phyloP scores from a whole-genome alignment of 78 protist genomes.

The Monosiga brevicollis region DNA sequence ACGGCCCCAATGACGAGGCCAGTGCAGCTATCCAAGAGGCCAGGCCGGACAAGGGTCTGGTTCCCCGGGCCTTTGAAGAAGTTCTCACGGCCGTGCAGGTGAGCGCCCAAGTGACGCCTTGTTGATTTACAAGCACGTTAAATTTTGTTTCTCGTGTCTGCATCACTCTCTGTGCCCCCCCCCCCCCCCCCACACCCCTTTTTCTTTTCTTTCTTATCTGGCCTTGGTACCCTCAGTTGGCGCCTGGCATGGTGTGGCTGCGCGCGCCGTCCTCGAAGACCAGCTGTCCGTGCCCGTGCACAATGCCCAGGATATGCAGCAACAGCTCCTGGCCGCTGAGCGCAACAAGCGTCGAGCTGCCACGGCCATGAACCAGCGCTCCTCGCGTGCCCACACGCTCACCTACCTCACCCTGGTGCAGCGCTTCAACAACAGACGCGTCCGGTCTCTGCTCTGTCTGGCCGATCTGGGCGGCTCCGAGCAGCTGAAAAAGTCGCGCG shows the following conservation, averaged over 20 bases:
- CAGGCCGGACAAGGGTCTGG: background rate
- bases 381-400: background rate
- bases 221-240: background rate
- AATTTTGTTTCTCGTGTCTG: background rate
- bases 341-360: background rate
- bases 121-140: background rate
- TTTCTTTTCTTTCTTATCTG: background rate
- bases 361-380: background rate
- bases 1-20: background rate
- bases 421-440: background rate
- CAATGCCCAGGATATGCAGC: background rate
- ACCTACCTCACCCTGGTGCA: background rate
- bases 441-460: background rate
- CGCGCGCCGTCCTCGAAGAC: background rate
- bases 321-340: background rate
- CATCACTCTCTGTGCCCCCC: too few species aligned
- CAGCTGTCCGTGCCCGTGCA: background rate
- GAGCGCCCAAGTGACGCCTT: background rate
- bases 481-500: background rate
- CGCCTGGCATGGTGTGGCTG: background rate
- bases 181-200: too few species aligned
- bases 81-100: background rate
- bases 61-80: background rate
- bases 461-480: background rate
- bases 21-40: background rate